Evolutionary conservation across 169 alveolate species (phyloP).

Genomic region (Babesia microti): DNA sequence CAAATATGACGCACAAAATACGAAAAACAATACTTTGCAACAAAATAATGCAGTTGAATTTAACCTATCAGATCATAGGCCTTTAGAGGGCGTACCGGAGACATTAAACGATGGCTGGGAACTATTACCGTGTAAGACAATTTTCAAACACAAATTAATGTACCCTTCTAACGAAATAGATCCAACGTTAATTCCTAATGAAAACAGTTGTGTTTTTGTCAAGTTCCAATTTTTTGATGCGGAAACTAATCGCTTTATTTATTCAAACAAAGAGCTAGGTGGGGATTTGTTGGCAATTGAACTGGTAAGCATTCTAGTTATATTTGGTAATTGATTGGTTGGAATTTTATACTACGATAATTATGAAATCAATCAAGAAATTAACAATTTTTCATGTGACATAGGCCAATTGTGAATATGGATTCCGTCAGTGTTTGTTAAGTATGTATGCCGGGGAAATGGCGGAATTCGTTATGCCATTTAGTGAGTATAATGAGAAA

Average conservation of each 20-base stretch:
- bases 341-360: too few relatives aligned
- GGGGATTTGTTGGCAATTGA: conserved; percentile 18
- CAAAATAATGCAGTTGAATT: too few relatives aligned
- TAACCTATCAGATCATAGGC: too few relatives aligned
- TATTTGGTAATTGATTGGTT: too few relatives aligned
- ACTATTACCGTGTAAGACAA: conserved; percentile 28
- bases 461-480: conserved; percentile 34
- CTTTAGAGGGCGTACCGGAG: conserved; percentile 7
- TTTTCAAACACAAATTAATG: conserved; percentile 30
- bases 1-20: too few relatives aligned
- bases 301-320: too few relatives aligned
- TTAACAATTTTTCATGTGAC: too few relatives aligned
- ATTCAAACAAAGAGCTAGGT: conserved; percentile 13
- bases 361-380: too few relatives aligned
- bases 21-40: too few relatives aligned
- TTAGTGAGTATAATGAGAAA: conserved; percentile 6
- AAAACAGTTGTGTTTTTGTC: conserved; percentile 14
- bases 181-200: conserved; percentile 8
- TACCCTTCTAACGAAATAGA: conserved; percentile 7
- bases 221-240: conserved; percentile 30
- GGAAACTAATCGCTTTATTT: conserved; percentile 2
- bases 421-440: conserved; percentile 9
- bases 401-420: conserved; percentile 5
- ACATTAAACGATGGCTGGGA: conserved; percentile 45
- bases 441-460: conserved; percentile 38